A percentile compares a stretch with the other conserved stretches of the same genome.
Conservation (phyloP, 306 rosid species). For the Quercus ilex region DNA sequence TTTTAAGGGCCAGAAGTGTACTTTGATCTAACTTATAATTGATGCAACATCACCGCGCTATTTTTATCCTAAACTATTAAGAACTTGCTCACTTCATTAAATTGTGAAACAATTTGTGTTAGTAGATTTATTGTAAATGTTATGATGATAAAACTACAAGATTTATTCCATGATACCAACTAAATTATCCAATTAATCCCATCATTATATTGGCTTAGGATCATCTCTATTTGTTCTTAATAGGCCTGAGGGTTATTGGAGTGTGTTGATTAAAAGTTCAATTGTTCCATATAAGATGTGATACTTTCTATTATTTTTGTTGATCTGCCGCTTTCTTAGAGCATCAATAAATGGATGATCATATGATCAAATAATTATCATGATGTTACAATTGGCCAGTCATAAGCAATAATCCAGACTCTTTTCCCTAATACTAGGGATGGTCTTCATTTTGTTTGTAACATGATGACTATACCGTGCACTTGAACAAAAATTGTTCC, state of each 20-base stretch:
- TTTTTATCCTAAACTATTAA: too few species aligned
- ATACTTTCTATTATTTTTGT: too few species aligned
- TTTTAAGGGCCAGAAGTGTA: too few species aligned
- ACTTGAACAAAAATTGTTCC: not conserved
- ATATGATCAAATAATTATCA: too few species aligned
- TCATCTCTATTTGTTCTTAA: not conserved
- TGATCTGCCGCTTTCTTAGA: too few species aligned
- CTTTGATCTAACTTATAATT: too few species aligned
- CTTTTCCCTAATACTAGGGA: not conserved
- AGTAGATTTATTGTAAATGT: too few species aligned
- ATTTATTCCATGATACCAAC: not conserved
- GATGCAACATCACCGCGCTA: too few species aligned
- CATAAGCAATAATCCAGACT: not conserved
- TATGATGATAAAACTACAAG: not conserved
- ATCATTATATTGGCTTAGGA: not conserved
- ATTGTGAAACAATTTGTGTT: too few species aligned
- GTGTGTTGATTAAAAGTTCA: not conserved
- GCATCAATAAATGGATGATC: too few species aligned
- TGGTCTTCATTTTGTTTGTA: not conserved
- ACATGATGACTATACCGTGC: not conserved
- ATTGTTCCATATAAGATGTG: not conserved
- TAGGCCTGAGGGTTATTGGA: not conserved
- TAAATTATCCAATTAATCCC: not conserved
- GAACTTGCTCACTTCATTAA: too few species aligned
- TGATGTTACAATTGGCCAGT: not conserved